Conservation (phyloP, 495 filamentous ascomycete genomes). For the Trichoderma reesei region DNA sequence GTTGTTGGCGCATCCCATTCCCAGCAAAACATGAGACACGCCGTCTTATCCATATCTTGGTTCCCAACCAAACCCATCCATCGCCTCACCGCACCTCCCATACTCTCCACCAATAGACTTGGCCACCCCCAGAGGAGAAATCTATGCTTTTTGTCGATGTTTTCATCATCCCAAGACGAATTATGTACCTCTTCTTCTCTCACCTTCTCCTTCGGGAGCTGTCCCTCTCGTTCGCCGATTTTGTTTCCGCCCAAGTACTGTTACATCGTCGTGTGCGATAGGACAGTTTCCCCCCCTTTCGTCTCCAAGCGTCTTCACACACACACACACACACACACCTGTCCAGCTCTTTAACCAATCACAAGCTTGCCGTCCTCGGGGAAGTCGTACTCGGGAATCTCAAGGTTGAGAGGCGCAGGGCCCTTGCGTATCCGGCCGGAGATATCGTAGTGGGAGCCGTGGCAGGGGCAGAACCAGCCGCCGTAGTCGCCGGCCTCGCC, state of each 20-base stretch:
- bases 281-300: not conserved
- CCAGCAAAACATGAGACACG: constrained; percentile 4
- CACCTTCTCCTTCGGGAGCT: not conserved
- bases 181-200: too few relatives aligned
- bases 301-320: not conserved
- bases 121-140: constrained; percentile 2
- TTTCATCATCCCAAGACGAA: not conserved
- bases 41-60: too few relatives aligned
- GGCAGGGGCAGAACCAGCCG: constrained; percentile 99
- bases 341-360: constrained; percentile 63
- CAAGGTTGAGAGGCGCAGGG: constrained; percentile 92
- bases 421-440: constrained; percentile 93
- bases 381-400: constrained; percentile 86
- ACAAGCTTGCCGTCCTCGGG: constrained; percentile 66
- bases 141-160: not conserved
- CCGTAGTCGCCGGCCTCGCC: constrained; percentile 97
- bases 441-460: constrained; percentile 99
- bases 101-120: not conserved
- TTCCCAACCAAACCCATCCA: not conserved
- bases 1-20: constrained; percentile 1
- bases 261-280: not conserved
- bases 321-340: too few relatives aligned
- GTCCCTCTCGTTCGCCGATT: not conserved
- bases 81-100: not conserved
- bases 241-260: not conserved